These are phyloP conservation scores for Kurtzmaniella natalensis DNA, from an alignment of 1,139 yeast species.

Conservation along the genomic window DNA sequence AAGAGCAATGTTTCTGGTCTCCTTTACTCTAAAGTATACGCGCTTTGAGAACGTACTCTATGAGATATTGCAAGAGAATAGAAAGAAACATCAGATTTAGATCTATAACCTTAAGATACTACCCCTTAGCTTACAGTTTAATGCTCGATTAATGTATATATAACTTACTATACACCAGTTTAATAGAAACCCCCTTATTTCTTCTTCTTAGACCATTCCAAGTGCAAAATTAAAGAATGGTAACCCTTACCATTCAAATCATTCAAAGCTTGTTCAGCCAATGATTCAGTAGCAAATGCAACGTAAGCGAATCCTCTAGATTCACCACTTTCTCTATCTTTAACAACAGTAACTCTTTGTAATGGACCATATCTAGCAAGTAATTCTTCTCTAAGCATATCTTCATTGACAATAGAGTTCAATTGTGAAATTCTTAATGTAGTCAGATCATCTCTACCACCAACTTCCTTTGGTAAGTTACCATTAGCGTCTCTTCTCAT, in stretches of 20 bases:
- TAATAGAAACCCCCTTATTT: no score
- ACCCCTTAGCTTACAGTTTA: no score
- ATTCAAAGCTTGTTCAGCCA: constrained; percentile 78
- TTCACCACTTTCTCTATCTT: constrained; percentile 90
- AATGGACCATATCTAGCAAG: constrained; percentile 70
- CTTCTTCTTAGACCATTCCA: constrained; percentile 56
- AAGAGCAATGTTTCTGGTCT: no score
- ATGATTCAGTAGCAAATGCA: constrained; percentile 63
- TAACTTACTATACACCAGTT: constrained; percentile 1
- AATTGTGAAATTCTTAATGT: constrained; percentile 91
- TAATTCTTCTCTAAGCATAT: constrained; percentile 69
- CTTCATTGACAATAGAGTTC: constrained; percentile 82
- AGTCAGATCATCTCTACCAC: constrained; percentile 74
- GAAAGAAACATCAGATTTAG: no score
- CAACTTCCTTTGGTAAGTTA: constrained; percentile 46
- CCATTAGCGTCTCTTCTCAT: constrained; percentile 60
- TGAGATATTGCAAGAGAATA: no score
- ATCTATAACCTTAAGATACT: no score
- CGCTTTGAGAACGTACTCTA: no score
- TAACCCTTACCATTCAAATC: constrained; percentile 86
- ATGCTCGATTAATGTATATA: no score
- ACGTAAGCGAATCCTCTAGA: constrained; percentile 98
- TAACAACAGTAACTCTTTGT: constrained; percentile 78
- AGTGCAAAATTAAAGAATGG: constrained; percentile 82
- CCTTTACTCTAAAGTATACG: no score